Evolutionary conservation across 2,329 filamentous ascomycete genomes (phyloP).

Genomic region (Talaromyces funiculosus): DNA sequence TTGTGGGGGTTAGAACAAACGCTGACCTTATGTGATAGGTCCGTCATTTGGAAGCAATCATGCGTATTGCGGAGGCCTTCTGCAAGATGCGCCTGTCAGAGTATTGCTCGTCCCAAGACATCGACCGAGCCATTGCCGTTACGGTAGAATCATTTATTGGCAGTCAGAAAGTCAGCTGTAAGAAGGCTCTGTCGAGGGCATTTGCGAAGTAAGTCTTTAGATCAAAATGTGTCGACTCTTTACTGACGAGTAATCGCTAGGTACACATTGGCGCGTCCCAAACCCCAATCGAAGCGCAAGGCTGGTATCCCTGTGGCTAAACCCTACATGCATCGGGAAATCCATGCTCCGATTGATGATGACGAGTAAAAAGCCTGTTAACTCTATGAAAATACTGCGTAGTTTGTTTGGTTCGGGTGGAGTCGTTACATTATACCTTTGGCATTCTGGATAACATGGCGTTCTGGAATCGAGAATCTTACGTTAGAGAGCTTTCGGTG

Average conservation of each 20-base stretch:
- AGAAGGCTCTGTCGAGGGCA: conserved; percentile 87
- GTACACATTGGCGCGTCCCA: conserved; percentile 37
- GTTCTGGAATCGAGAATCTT: conserved; percentile 5
- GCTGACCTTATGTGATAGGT: conserved; percentile 52
- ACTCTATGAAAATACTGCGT: neutral
- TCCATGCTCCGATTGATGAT: conserved; percentile 13
- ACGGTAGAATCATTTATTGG: conserved; percentile 94
- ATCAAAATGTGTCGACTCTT: neutral
- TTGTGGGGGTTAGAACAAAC: conserved; percentile 12
- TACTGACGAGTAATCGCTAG: conserved; percentile 17
- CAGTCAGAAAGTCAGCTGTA: conserved; percentile 94
- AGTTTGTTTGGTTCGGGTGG: conserved; percentile 6
- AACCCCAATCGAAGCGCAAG: conserved; percentile 35
- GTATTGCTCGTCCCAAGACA: conserved; percentile 83
- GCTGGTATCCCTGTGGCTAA: conserved; percentile 32
- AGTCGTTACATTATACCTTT: conserved; percentile 13
- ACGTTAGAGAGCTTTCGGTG: neutral
- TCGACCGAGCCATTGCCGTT: conserved; percentile 94
- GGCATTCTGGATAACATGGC: conserved; percentile 14
- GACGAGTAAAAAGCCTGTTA: conserved; percentile 8
- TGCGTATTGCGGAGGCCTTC: conserved; percentile 90
- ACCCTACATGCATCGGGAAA: conserved; percentile 22
- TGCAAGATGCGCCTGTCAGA: conserved; percentile 98
- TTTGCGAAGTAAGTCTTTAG: conserved; percentile 85
- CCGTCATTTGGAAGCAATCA: conserved; percentile 94